These are phyloP conservation scores for Bonnemaisonia californica DNA, from an alignment of 31 red algal genomes.

Conservation along the genomic window DNA sequence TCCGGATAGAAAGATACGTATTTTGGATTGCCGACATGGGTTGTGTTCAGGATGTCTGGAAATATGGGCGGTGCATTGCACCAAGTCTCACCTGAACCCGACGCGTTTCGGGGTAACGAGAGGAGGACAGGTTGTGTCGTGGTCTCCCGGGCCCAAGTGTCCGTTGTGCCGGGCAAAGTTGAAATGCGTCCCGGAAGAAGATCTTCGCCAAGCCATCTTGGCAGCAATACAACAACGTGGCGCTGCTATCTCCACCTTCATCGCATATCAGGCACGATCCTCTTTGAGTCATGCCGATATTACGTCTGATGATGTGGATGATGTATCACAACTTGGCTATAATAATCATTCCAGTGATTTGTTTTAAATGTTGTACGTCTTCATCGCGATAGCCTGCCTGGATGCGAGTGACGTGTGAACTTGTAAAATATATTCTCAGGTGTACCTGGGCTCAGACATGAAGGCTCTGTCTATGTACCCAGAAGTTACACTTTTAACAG, in stretches of 20 bases:
- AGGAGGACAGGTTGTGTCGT: slow-evolving; percentile 53
- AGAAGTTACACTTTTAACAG: no score
- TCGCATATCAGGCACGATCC: slow-evolving; percentile 44
- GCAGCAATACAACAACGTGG: slow-evolving; percentile 53
- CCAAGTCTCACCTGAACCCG: slow-evolving; percentile 59
- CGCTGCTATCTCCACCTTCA: slow-evolving; percentile 36
- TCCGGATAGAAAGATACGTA: slow-evolving; percentile 36
- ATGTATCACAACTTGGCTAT: neutral
- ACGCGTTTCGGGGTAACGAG: slow-evolving; percentile 57
- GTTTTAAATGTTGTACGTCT: neutral
- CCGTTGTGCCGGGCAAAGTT: slow-evolving; percentile 53
- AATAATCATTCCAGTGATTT: neutral
- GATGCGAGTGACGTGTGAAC: no score
- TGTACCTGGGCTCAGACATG: no score
- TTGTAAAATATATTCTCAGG: no score
- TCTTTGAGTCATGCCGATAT: neutral
- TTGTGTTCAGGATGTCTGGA: slow-evolving; percentile 59
- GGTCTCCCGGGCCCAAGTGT: slow-evolving; percentile 52
- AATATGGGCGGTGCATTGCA: slow-evolving; percentile 61
- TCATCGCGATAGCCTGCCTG: no score
- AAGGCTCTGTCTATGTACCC: no score
- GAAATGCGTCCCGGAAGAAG: slow-evolving; percentile 47
- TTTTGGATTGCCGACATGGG: slow-evolving; percentile 59
- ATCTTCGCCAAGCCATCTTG: slow-evolving; percentile 53
- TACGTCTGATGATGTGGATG: neutral